Base-by-base conservation (phyloP, 208 protist genomes). In the Histomonas meleagridis region DNA sequence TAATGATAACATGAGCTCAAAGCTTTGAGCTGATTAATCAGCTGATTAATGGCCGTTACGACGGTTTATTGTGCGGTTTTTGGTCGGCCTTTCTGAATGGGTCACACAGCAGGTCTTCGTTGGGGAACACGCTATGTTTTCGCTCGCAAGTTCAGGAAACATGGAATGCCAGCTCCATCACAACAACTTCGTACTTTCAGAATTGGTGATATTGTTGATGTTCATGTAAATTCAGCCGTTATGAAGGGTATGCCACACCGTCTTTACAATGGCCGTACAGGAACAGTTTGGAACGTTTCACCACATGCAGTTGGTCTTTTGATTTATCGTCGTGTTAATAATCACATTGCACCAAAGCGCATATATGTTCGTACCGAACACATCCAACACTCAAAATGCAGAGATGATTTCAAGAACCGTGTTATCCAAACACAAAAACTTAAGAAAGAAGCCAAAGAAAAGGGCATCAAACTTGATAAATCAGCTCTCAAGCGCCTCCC, bases 191-290 rank as follows among this genome's bases (percentile, higher is more conserved):
- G 95, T 76, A 97, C 92, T 92, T 98, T 98, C 96, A 98, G 98
- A 95, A 92, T 98, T 62, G 98, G 98, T 93, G 98, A 99, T 93
- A 98, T 97, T 94, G 99, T 99, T 62, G 98, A 99, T 93, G 96
- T 99, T 93, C 96, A 97, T 16, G 97, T 95, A 69, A 98, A 99
- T 95, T 95, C 97, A 62, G 95, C 98, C n/a, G 96, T 99, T 93
- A 98, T 99, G 91, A 98, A 98, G 90, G 98, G 98, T 95, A 99
- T 99, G 98, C 98, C 99, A 90, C 96, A 99, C 97, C 99, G 99
- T 95, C 98, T 97, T 96, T 99, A 99, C 97, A 98, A 99, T 95
- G 99, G 99, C 92, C 97, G 97, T 94, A 99, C 99, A 91, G 99
- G 98, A 92, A 95, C 96, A 92, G 97, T 99, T 48, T 99, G 97